Conservation (phyloP, 2,329 filamentous ascomycete species). For the Fusarium foetens region DNA sequence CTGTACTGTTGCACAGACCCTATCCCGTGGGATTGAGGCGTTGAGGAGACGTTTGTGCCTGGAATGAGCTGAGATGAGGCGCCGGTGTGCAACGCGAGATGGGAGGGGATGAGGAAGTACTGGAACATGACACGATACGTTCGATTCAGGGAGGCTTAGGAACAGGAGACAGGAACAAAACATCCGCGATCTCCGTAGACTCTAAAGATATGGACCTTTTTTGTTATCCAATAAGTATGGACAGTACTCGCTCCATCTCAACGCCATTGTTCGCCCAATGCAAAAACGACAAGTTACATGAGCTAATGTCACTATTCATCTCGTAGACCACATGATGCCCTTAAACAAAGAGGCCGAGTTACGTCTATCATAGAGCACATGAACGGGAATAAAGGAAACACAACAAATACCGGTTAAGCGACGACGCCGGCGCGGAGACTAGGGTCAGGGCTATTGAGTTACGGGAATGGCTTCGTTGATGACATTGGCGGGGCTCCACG, state of each 20-base stretch:
- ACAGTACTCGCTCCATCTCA: neutral
- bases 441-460: neutral
- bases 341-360: neutral
- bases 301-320: neutral
- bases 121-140: slow-evolving; percentile 16
- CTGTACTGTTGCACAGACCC: neutral
- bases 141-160: neutral
- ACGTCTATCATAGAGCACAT: neutral
- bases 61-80: slow-evolving; percentile 33
- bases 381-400: neutral
- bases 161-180: neutral
- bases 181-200: neutral
- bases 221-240: neutral
- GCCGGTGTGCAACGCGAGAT: slow-evolving; percentile 8
- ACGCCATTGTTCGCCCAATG: neutral
- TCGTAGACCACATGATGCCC: neutral
- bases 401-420: neutral
- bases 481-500: neutral
- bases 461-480: slow-evolving; percentile 1
- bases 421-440: neutral
- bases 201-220: neutral
- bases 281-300: slow-evolving; percentile 2
- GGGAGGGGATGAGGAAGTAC: slow-evolving; percentile 8
- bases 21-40: slow-evolving; percentile 4
- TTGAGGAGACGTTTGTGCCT: neutral